Conservation (phyloP, 2,329 filamentous ascomycete genomes). For the Paecilomyces niveus region DNA sequence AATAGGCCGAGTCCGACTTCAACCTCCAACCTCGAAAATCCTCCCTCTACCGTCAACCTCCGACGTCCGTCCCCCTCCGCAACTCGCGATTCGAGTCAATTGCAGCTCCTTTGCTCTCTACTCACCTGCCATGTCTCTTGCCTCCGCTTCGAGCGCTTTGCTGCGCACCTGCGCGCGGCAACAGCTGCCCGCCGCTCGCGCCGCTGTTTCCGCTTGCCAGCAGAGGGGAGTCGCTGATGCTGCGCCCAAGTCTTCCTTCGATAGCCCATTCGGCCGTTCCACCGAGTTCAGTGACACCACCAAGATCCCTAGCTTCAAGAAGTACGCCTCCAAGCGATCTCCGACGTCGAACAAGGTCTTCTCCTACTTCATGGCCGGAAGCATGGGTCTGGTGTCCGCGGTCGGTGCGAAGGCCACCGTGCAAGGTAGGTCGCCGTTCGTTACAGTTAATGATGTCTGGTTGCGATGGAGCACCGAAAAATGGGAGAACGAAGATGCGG, state of each 20-base stretch:
- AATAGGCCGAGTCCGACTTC: constrained; percentile 20
- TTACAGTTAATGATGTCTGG: constrained; percentile 3
- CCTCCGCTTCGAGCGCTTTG: constrained; percentile 61
- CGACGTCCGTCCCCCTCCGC: constrained; percentile 9
- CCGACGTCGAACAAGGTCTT: constrained; percentile 76
- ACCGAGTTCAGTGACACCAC: constrained; percentile 45
- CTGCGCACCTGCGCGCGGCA: constrained; percentile 52
- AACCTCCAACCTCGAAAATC: constrained; percentile 31
- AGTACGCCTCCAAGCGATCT: constrained; percentile 68
- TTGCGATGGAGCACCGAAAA: not conserved
- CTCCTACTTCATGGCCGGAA: constrained; percentile 97
- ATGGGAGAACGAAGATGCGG: constrained; percentile 1
- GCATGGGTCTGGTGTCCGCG: constrained; percentile 84
- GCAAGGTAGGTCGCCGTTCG: constrained; percentile 63
- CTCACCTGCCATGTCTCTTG: constrained; percentile 43
- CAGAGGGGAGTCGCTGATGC: constrained; percentile 32
- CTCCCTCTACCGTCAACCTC: constrained; percentile 15
- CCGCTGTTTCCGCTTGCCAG: constrained; percentile 34
- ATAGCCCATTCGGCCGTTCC: constrained; percentile 50
- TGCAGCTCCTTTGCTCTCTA: constrained; percentile 11
- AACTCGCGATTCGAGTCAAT: constrained; percentile 28
- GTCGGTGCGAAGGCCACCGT: constrained; percentile 96
- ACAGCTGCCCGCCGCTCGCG: constrained; percentile 36
- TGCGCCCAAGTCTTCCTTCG: constrained; percentile 35
- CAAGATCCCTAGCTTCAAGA: constrained; percentile 81